These are phyloP conservation scores for Gremmenia infestans DNA, from an alignment of 2,329 filamentous ascomycete genomes.

Conservation along the genomic window DNA sequence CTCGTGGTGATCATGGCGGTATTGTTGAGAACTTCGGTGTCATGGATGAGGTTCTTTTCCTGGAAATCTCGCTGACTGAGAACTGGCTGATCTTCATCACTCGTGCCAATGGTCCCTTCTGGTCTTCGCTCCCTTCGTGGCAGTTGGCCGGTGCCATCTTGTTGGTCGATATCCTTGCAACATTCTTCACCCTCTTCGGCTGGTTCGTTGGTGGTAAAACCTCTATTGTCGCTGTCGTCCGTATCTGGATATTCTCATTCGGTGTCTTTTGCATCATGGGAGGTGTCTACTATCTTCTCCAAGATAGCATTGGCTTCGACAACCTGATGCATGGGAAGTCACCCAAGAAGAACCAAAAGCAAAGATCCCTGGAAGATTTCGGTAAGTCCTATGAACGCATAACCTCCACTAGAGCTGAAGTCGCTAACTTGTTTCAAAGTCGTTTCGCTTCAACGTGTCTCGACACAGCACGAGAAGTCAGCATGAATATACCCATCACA, in stretches of 20 bases:
- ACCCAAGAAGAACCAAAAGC: slow-evolving; percentile 74
- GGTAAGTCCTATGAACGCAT: slow-evolving; percentile 50
- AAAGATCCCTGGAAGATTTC: slow-evolving; percentile 84
- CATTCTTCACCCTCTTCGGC: slow-evolving; percentile 80
- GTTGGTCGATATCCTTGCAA: slow-evolving; percentile 77
- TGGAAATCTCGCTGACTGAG: slow-evolving; percentile 85
- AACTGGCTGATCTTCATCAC: slow-evolving; percentile 98
- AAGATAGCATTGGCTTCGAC: slow-evolving; percentile 77
- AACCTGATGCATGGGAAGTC: slow-evolving; percentile 92
- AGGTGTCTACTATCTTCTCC: slow-evolving; percentile 70
- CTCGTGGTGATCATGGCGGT: slow-evolving; percentile 63
- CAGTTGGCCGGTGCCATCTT: slow-evolving; percentile 75
- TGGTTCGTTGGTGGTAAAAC: slow-evolving; percentile 69
- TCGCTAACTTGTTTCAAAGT: slow-evolving; percentile 56
- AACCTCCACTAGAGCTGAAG: neutral
- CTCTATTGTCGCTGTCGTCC: slow-evolving; percentile 77
- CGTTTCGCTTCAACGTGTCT: slow-evolving; percentile 84
- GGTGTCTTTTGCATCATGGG: slow-evolving; percentile 83
- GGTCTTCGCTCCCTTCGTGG: slow-evolving; percentile 85
- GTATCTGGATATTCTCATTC: slow-evolving; percentile 88
- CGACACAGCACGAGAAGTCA: slow-evolving; percentile 87
- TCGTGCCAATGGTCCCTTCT: slow-evolving; percentile 87
- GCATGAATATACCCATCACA: slow-evolving; percentile 43
- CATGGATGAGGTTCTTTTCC: slow-evolving; percentile 77
- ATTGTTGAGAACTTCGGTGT: slow-evolving; percentile 87